phyloP scores from a whole-genome alignment of 352 stramenopile genomes.

The Phytophthora cactorum region DNA sequence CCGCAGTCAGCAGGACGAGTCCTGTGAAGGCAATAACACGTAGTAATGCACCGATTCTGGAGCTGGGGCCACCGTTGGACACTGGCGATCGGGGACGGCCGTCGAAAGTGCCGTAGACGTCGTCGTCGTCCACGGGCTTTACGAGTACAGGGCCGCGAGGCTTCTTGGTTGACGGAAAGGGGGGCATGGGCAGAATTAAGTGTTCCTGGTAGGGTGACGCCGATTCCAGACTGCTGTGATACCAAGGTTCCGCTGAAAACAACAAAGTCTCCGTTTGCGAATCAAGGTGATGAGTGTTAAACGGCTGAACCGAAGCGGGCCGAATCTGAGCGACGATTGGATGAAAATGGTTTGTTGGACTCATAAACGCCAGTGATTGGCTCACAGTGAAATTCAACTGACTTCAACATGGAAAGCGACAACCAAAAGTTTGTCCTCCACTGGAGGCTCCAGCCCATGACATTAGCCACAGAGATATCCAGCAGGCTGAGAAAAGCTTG shows the following conservation, averaged over 20 bases:
- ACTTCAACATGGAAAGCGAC: neutral
- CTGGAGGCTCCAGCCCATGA: no score
- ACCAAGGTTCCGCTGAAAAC: neutral
- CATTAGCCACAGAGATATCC: no score
- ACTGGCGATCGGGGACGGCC: neutral
- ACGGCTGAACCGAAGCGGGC: neutral
- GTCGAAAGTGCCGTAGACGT: constrained; percentile 34
- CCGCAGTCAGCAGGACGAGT: constrained; percentile 17
- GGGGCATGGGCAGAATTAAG: neutral
- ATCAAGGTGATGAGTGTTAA: constrained; percentile 15
- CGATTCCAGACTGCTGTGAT: constrained; percentile 11
- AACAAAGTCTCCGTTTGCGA: constrained; percentile 5
- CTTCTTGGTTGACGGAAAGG: constrained; percentile 9
- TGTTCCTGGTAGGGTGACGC: neutral
- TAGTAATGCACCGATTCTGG: constrained; percentile 9
- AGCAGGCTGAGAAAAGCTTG: no score
- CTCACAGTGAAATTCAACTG: neutral
- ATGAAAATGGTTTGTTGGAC: constrained; percentile 6
- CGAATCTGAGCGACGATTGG: constrained; percentile 8
- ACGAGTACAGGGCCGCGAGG: constrained; percentile 22
- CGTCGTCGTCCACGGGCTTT: constrained; percentile 17
- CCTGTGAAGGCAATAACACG: constrained; percentile 13
- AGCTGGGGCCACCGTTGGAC: constrained; percentile 11
- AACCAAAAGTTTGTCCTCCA: neutral
- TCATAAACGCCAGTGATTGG: constrained; percentile 1